Evolutionary conservation across 2,329 filamentous ascomycete species (phyloP).

Genomic region (Fusarium zealandicum): DNA sequence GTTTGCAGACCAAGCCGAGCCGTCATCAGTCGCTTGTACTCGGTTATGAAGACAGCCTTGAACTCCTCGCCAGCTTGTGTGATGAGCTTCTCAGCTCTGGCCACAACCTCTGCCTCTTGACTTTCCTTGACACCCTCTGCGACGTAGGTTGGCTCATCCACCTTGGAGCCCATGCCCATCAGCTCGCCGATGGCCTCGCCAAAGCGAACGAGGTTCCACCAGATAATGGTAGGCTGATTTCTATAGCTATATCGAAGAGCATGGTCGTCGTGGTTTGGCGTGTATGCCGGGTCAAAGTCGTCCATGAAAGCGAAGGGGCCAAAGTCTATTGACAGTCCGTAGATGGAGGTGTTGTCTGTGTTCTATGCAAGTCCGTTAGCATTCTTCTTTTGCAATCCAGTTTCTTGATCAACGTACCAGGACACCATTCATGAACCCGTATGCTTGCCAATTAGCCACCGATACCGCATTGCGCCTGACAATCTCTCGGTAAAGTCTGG

Average conservation of each 20-base stretch:
- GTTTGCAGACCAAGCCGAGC: slow-evolving; percentile 77
- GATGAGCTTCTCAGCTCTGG: slow-evolving; percentile 85
- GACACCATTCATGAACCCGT: slow-evolving; percentile 99
- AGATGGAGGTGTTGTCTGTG: slow-evolving; percentile 94
- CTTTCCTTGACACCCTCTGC: slow-evolving; percentile 71
- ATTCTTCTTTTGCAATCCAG: neutral
- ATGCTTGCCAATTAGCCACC: slow-evolving; percentile 94
- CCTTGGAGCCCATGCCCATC: slow-evolving; percentile 75
- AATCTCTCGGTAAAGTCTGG: slow-evolving; percentile 86
- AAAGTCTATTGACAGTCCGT: slow-evolving; percentile 89
- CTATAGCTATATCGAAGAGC: slow-evolving; percentile 88
- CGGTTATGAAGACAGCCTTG: slow-evolving; percentile 83
- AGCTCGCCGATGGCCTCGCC: slow-evolving; percentile 90
- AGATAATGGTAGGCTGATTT: slow-evolving; percentile 94
- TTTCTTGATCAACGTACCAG: slow-evolving; percentile 52
- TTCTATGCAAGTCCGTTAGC: slow-evolving; percentile 58
- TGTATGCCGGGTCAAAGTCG: slow-evolving; percentile 93
- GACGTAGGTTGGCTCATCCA: slow-evolving; percentile 77
- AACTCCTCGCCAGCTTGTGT: slow-evolving; percentile 84
- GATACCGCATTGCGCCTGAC: slow-evolving; percentile 84
- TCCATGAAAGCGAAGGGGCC: slow-evolving; percentile 98
- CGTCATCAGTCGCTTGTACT: slow-evolving; percentile 88
- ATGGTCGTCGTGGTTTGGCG: slow-evolving; percentile 94
- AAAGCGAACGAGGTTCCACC: slow-evolving; percentile 96
- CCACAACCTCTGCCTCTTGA: slow-evolving; percentile 73